These are phyloP conservation scores for Pythium brassicae DNA, from an alignment of 352 stramenopile genomes.

Conservation along the genomic window DNA sequence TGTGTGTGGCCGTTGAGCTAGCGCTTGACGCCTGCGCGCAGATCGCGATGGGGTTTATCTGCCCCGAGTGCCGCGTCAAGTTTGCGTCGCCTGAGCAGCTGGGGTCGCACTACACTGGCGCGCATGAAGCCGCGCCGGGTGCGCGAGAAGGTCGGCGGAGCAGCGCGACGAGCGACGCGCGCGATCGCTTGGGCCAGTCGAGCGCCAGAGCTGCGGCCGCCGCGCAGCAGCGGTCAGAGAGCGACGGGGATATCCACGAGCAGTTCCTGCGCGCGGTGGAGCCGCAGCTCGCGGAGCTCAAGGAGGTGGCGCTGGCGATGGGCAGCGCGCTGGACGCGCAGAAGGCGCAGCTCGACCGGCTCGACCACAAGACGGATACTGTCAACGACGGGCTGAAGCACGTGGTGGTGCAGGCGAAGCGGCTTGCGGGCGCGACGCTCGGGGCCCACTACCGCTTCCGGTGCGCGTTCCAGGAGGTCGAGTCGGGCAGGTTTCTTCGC, in stretches of 20 bases:
- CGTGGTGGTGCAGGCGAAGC: conserved; percentile 60
- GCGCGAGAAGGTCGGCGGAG: not conserved
- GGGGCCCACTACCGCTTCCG: conserved; percentile 50
- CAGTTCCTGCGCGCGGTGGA: conserved; percentile 48
- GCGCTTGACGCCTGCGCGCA: conserved; percentile 24
- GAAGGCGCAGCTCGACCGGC: conserved; percentile 51
- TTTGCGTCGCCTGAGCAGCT: conserved; percentile 57
- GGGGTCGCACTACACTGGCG: conserved; percentile 45
- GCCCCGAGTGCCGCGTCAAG: conserved; percentile 70
- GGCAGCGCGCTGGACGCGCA: conserved; percentile 56
- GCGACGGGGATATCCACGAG: conserved; percentile 26
- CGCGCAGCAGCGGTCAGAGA: not conserved
- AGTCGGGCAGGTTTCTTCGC: conserved; percentile 43
- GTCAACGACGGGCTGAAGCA: conserved; percentile 70
- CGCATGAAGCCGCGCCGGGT: conserved; percentile 24
- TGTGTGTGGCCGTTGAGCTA: not conserved
- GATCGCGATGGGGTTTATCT: conserved; percentile 85
- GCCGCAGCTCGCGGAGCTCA: conserved; percentile 59
- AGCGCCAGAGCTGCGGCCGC: not conserved
- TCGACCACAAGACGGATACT: conserved; percentile 59
- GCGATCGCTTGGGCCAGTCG: too few species aligned
- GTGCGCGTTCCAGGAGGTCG: conserved; percentile 66
- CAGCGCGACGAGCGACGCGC: not conserved
- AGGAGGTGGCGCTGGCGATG: conserved; percentile 57
- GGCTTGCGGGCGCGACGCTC: conserved; percentile 33